Conservation (phyloP, 371 early-diverging fungal species). For the Sporodiniella umbellata region DNA sequence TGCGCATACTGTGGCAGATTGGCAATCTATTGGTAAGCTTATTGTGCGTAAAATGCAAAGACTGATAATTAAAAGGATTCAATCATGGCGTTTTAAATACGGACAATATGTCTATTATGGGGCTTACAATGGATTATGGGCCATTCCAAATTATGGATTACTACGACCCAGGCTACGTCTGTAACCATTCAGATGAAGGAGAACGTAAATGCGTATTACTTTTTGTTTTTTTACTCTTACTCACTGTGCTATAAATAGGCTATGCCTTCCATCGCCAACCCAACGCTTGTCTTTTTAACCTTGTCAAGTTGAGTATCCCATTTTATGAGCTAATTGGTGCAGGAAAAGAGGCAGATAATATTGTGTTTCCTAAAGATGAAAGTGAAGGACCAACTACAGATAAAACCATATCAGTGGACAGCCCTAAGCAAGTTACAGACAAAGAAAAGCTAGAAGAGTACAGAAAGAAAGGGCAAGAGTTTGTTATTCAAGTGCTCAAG, state of each 20-base stretch:
- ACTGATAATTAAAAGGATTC: too few relatives aligned
- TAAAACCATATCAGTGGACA: too few relatives aligned
- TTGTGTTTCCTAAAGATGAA: conserved; percentile 30
- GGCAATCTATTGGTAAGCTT: conserved; percentile 69
- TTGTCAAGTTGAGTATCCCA: conserved; percentile 67
- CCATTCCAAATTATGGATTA: conserved; percentile 84
- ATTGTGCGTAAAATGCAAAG: background rate
- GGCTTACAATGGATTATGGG: conserved; percentile 86
- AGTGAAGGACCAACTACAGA: conserved; percentile 25
- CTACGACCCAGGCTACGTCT: conserved; percentile 75
- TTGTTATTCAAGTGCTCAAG: conserved; percentile 42
- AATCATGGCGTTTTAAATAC: conserved; percentile 92
- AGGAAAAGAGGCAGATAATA: conserved; percentile 36
- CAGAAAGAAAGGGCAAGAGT: conserved; percentile 38
- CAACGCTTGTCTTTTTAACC: conserved; percentile 78
- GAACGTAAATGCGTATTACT: conserved; percentile 38
- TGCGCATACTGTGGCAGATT: conserved; percentile 77
- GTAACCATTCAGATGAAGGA: conserved; percentile 71
- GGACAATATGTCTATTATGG: conserved; percentile 85
- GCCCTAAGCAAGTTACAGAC: too few relatives aligned
- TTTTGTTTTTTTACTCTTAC: background rate
- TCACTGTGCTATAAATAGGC: conserved; percentile 29
- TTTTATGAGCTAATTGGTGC: conserved; percentile 68
- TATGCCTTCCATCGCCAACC: conserved; percentile 87
- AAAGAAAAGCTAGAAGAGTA: conserved; percentile 21